Evolutionary conservation across 306 rosid genomes (phyloP), one percentile per base, ranked within the genome.

Genomic region (Trifolium pratense): DNA sequence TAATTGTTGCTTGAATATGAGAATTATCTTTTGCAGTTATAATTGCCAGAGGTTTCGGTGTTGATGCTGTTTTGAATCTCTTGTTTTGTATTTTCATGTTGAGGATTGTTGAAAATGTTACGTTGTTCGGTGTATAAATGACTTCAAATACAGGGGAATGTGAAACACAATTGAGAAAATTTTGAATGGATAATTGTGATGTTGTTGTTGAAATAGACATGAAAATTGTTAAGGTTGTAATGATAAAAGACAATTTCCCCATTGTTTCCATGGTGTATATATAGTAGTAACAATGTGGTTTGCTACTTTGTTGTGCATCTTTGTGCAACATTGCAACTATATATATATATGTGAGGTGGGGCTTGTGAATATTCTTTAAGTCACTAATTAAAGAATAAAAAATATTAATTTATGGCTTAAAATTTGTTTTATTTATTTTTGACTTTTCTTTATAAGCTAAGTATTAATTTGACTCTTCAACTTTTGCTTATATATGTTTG

Each of bases 1-100:
- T 56, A 14, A 84, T 3, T 2, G 87, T 49, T 10, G 34, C 52
- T 11, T 80, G 87, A 1, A 76, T 69, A 2, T 80, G 80, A 0
- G 2, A 3, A 15, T 36, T 75, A 2, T 16, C 1, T 0, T 6
- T 2, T 1, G 75, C 59, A 2, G 75, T 46, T 31, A 84, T 5
- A 4, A 84, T 80, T 5, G 80, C 84, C 0, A 68, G 26, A 1
- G 87, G 84, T 49, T 84, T 80, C 0, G 82, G 69, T 5, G 82
- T 76, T 59, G 23, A 1, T n/a, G 51, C 14, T 16, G 58, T 48
- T 42, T 75, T 37, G 73, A n/a, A 64, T 17, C 84, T 70, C 15
- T 67, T 75, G 32, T 77, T 80, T 0, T 5, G 64, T 20, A 75
- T 8, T 2, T 18, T 82, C 39, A 49, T 16, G 15, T 80, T 79